phyloP scores from a whole-genome alignment of 1,139 yeast species.

The Scheffersomyces quercinus region DNA sequence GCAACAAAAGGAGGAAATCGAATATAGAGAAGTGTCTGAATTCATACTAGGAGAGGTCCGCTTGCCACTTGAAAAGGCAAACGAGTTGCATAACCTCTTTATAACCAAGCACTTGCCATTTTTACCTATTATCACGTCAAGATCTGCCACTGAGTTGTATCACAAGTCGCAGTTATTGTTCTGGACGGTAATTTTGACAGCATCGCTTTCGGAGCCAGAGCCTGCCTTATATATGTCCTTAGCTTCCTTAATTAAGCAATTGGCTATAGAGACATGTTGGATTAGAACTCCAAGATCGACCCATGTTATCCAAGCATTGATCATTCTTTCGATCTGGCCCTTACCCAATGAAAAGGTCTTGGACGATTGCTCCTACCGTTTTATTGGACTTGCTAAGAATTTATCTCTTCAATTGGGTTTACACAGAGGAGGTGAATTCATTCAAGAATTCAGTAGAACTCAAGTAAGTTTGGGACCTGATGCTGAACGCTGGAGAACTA shows the following conservation, averaged over 20 bases:
- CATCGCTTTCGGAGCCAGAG: constrained; percentile 83
- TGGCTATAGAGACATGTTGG: constrained; percentile 94
- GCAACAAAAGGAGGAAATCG: constrained; percentile 13
- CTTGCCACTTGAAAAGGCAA: constrained; percentile 66
- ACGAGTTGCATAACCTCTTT: constrained; percentile 69
- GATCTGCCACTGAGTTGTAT: constrained; percentile 74
- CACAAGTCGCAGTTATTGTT: constrained; percentile 81
- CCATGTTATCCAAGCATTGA: constrained; percentile 85
- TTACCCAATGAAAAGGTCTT: constrained; percentile 88
- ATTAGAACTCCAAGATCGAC: constrained; percentile 90
- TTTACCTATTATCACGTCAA: constrained; percentile 75
- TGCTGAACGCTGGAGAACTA: constrained; percentile 92
- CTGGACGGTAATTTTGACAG: constrained; percentile 89
- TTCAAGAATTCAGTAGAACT: constrained; percentile 85
- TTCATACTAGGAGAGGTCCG: constrained; percentile 75
- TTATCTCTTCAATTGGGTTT: constrained; percentile 87
- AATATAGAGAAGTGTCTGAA: constrained; percentile 40
- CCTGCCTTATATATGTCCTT: constrained; percentile 78
- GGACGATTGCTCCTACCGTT: constrained; percentile 89
- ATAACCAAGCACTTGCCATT: constrained; percentile 69
- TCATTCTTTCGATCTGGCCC: constrained; percentile 88
- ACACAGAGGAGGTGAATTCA: constrained; percentile 85
- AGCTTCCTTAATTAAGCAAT: constrained; percentile 76
- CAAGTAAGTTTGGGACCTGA: constrained; percentile 83
- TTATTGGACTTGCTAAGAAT: constrained; percentile 82